Base-by-base conservation (phyloP, 2,329 filamentous ascomycete species). In the Aschersonia sp. region DNA sequence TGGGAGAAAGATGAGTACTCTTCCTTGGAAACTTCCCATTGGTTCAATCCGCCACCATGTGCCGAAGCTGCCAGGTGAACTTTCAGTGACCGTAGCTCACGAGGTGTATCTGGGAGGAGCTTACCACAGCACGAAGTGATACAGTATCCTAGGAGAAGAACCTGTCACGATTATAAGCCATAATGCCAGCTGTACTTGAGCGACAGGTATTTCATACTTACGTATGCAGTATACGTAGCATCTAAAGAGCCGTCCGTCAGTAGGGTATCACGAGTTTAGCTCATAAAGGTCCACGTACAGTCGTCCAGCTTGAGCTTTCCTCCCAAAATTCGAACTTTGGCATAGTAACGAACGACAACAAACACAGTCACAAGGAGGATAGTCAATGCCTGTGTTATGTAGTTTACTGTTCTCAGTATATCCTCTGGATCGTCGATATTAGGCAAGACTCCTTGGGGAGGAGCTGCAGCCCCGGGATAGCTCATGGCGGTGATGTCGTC, bases 31-130 rank as follows among this genome's bases (percentile, higher is more conserved):
- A 68, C 61, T 30, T 68, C 60, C 49, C 53, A 55, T 32, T 58
- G 50, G 47, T 69, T 61, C 12, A 60, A 48, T 3, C 66, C 66
- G 37, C 63, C 65, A 41, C 64, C 65, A 47, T 63, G 59, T 12
- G 56, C 35, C 41, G 52, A 51, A 47, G 54, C 60, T 55, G 39
- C 11, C 6, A 29, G 4, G 45, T 6, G 9, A 11, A 10, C 6
- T 5, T 30, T 47, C 14, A 47, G 45, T n/a, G 37, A 39, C 37
- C 37, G 37, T 22, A 22, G 4, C 22, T 22, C 22, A 22, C 22
- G 22, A 22, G 22, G 22, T 22, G 22, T 22, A 2, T 22, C 22
- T 22, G 22, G 22, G 22, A 22, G 22, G 11, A 31, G 50, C 51
- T 47, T 47, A 61, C 59, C 52, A 31, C 57, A 53, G 12, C 55